Conservation (phyloP, 1,284 basidiomycete genomes). For the Marasmius sp. region DNA sequence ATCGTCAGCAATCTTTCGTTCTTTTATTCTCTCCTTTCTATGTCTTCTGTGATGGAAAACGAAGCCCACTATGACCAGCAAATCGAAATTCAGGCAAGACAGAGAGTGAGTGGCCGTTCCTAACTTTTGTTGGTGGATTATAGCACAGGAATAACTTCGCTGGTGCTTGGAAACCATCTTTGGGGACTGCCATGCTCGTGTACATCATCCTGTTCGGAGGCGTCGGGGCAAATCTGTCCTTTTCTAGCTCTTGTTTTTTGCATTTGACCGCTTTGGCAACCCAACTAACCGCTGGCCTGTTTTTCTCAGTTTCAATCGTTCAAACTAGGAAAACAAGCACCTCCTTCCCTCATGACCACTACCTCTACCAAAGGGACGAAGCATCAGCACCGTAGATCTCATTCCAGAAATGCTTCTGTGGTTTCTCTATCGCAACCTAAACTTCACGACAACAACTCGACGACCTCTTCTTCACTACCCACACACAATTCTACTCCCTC, state of each 20-base stretch:
- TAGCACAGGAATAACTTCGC: background rate
- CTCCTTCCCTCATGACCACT: constrained; percentile 52
- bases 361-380: background rate
- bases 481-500: constrained; percentile 23
- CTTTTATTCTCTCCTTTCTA: constrained; percentile 11
- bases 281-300: background rate
- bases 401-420: constrained; percentile 62
- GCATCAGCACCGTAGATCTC: constrained; percentile 29
- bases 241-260: no score
- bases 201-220: no score
- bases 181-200: no score
- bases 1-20: constrained; percentile 23
- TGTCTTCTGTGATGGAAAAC: constrained; percentile 1
- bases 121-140: constrained; percentile 13
- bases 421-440: constrained; percentile 25
- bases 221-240: no score
- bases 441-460: constrained; percentile 13
- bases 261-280: no score
- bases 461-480: constrained; percentile 11
- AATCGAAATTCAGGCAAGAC: constrained; percentile 2
- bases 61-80: background rate
- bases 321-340: constrained; percentile 44
- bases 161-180: constrained; percentile 7
- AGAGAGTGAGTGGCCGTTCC: constrained; percentile 16
- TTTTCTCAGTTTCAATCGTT: constrained; percentile 60